These are phyloP conservation scores for Tetradesmus lagerheimii DNA, from an alignment of 139 green algal genomes.

Conservation along the genomic window DNA sequence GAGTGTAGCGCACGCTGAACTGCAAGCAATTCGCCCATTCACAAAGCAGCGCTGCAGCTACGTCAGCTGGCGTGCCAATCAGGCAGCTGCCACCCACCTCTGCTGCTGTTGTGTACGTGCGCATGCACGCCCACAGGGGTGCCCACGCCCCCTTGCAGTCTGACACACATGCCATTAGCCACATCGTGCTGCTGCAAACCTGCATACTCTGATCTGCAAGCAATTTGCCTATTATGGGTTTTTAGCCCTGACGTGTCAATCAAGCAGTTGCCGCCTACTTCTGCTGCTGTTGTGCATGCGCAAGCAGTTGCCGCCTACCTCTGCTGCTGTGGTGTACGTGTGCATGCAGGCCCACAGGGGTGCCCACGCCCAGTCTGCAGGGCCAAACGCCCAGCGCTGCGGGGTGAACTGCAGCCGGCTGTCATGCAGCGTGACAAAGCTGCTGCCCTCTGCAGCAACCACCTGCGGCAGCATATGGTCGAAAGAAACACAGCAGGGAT, in stretches of 20 bases:
- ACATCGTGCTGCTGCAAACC: too few species aligned
- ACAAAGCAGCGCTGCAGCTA: too few species aligned
- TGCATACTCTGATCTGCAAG: too few species aligned
- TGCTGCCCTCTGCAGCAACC: constrained; percentile 7
- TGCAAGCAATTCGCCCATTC: too few species aligned
- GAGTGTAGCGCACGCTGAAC: too few species aligned
- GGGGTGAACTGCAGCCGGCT: background rate
- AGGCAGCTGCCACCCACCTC: constrained; percentile 27
- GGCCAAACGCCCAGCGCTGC: constrained; percentile 31
- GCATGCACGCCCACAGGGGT: constrained; percentile 32
- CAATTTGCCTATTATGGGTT: too few species aligned
- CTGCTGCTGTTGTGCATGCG: background rate
- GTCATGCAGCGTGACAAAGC: constrained; percentile 36
- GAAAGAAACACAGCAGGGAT: too few species aligned
- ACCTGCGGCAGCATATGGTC: constrained; percentile 27
- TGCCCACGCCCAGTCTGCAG: constrained; percentile 7
- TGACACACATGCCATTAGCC: too few species aligned
- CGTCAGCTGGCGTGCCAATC: too few species aligned
- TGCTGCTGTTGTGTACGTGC: background rate
- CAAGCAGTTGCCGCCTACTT: too few species aligned
- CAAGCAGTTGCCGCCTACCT: constrained; percentile 9
- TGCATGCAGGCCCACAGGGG: constrained; percentile 38
- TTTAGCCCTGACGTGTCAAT: too few species aligned
- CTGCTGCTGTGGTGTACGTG: background rate
- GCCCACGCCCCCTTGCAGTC: constrained; percentile 28